A percentile compares a stretch with the other conserved stretches of the same genome.
These are phyloP conservation scores for Candida stauntonica DNA, from an alignment of 805 yeast genomes.

Conservation along the genomic window DNA sequence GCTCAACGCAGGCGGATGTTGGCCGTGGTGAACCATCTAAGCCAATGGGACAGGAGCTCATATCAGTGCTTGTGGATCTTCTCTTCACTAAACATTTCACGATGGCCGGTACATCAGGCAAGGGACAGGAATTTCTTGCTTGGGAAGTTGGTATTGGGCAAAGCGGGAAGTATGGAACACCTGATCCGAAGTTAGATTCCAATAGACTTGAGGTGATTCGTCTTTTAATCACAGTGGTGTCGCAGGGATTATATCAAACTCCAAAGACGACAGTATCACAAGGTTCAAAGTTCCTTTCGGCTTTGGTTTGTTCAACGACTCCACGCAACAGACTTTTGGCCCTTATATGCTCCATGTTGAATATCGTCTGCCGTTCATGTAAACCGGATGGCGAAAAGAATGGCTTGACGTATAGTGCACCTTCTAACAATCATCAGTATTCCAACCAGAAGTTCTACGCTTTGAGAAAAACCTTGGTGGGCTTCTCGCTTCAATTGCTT, in stretches of 20 bases:
- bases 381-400: constrained; percentile 36
- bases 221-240: constrained; percentile 54
- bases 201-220: constrained; percentile 67
- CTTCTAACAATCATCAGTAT: constrained; percentile 19
- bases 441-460: constrained; percentile 26
- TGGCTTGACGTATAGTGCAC: constrained; percentile 38
- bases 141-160: constrained; percentile 84
- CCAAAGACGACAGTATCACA: constrained; percentile 37
- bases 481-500: constrained; percentile 58
- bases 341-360: constrained; percentile 66
- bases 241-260: constrained; percentile 53
- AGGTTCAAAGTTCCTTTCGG: constrained; percentile 62
- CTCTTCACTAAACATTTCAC: constrained; percentile 59
- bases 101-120: constrained; percentile 25
- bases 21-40: constrained; percentile 9
- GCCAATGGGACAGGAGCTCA: constrained; percentile 33
- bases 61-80: constrained; percentile 39
- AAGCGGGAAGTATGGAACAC: constrained; percentile 29
- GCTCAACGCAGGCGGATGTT: constrained; percentile 17
- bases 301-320: constrained; percentile 41
- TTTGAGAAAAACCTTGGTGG: constrained; percentile 43
- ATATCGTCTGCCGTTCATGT: constrained; percentile 53
- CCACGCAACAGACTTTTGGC: constrained; percentile 46
- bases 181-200: constrained; percentile 44
- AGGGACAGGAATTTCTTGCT: constrained; percentile 36